Percentiles rank a stretch among this genome's conserved stretches.
These are phyloP conservation scores for Platismatia glauca DNA, from an alignment of 495 filamentous ascomycete genomes.

Conservation along the genomic window DNA sequence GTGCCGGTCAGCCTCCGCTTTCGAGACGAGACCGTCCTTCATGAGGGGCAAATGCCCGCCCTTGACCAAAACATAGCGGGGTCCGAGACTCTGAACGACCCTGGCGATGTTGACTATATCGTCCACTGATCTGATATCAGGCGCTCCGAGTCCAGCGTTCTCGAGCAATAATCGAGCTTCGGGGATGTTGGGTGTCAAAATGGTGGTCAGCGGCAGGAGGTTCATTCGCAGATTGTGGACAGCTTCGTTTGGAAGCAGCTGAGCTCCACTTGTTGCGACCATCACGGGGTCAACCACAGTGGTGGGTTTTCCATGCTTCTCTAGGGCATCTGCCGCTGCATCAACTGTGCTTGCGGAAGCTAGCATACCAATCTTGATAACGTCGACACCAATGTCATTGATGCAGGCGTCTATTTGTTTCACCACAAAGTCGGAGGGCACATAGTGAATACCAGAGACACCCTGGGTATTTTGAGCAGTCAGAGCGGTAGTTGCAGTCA, in stretches of 20 bases:
- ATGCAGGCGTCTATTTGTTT: conserved; percentile 80
- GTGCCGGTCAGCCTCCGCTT: conserved; percentile 46
- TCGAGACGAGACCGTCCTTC: conserved; percentile 47
- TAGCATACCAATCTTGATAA: conserved; percentile 93
- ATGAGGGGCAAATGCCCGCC: conserved; percentile 83
- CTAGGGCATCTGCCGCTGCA: conserved; percentile 60
- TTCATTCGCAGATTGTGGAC: conserved; percentile 52
- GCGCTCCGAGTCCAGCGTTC: conserved; percentile 40
- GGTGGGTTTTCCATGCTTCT: conserved; percentile 46
- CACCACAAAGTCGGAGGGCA: conserved; percentile 67
- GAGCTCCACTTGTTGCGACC: conserved; percentile 77
- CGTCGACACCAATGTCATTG: conserved; percentile 76
- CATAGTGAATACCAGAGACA: conserved; percentile 70
- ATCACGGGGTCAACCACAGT: conserved; percentile 89
- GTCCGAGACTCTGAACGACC: conserved; percentile 56
- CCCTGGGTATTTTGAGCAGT: conserved; percentile 91
- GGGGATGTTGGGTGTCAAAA: conserved; percentile 87
- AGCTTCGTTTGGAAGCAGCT: conserved; percentile 62
- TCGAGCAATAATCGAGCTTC: conserved; percentile 71
- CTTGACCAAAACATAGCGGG: conserved; percentile 77
- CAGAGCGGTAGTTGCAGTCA: conserved; percentile 91
- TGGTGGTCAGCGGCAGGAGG: conserved; percentile 65
- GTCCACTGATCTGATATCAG: conserved; percentile 44
- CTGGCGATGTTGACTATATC: conserved; percentile 62
- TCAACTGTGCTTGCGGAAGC: conserved; percentile 68